Percentiles rank a stretch among this genome's conserved stretches.
These are phyloP conservation scores for Daldinia bambusicola DNA, from an alignment of 495 filamentous ascomycete genomes.

Conservation along the genomic window DNA sequence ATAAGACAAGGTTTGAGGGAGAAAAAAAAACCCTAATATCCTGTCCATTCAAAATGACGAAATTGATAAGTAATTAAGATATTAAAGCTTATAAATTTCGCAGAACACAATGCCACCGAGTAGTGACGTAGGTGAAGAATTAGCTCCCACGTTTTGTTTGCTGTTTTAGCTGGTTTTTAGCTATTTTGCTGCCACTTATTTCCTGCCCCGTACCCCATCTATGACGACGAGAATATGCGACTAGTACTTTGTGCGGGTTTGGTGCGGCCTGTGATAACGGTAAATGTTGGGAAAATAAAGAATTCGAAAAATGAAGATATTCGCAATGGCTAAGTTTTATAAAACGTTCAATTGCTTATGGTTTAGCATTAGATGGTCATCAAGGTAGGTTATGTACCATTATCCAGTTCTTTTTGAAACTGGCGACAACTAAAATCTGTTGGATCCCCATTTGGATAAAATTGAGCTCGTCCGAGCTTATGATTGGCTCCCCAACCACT, in stretches of 20 bases:
- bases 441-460: background rate
- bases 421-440: background rate
- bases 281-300: background rate
- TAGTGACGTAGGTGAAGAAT: constrained; percentile 17
- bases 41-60: constrained; percentile 4
- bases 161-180: background rate
- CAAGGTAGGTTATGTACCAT: background rate
- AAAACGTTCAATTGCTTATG: background rate
- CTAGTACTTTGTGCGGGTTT: background rate
- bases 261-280: background rate
- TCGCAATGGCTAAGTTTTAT: background rate
- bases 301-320: background rate
- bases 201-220: background rate
- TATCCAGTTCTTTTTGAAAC: background rate
- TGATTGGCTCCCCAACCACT: background rate
- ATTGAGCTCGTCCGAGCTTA: background rate
- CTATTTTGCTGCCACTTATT: background rate
- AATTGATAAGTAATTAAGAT: constrained; percentile 7
- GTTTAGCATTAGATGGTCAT: background rate
- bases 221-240: constrained; percentile 21
- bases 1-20: background rate
- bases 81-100: background rate
- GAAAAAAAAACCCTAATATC: background rate
- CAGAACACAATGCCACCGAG: background rate
- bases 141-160: background rate